Evolutionary conservation across 2,329 filamentous ascomycete species (phyloP).

Genomic region (Didymella glomerata): DNA sequence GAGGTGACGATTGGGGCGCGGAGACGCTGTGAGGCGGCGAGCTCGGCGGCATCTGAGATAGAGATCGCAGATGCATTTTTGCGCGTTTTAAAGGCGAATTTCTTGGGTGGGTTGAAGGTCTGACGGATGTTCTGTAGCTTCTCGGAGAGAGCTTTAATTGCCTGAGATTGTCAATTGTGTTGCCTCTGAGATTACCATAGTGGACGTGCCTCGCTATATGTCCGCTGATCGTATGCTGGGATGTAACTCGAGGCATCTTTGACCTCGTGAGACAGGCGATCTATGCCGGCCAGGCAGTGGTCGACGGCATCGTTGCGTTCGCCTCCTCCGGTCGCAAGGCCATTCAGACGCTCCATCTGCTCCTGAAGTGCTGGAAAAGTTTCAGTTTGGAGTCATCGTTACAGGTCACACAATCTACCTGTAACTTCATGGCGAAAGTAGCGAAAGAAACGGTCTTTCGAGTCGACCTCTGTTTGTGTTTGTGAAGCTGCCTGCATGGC

Average conservation of each 20-base stretch:
- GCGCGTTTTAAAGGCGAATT: conserved; percentile 79
- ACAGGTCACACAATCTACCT: conserved; percentile 57
- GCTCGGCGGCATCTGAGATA: conserved; percentile 63
- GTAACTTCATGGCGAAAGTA: conserved; percentile 81
- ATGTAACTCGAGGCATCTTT: conserved; percentile 83
- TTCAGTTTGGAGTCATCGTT: conserved; percentile 10
- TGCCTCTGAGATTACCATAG: not conserved
- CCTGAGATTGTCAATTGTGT: conserved; percentile 56
- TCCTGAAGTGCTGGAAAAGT: conserved; percentile 72
- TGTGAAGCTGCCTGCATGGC: conserved; percentile 24
- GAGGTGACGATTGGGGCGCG: conserved; percentile 53
- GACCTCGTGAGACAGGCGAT: conserved; percentile 81
- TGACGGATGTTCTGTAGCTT: conserved; percentile 76
- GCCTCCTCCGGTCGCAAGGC: conserved; percentile 69
- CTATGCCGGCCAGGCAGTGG: conserved; percentile 79
- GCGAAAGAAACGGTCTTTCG: conserved; percentile 83
- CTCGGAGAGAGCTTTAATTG: conserved; percentile 81
- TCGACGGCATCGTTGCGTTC: conserved; percentile 85
- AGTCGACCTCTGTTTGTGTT: conserved; percentile 38
- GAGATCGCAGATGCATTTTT: conserved; percentile 65
- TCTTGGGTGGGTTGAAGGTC: conserved; percentile 72
- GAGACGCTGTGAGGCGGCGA: conserved; percentile 59
- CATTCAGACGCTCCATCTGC: conserved; percentile 73
- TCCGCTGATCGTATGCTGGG: conserved; percentile 87
- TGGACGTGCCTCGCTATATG: conserved; percentile 74